Base-by-base conservation (phyloP, 441 rosid genomes). In the Macaranga tanarius region DNA sequence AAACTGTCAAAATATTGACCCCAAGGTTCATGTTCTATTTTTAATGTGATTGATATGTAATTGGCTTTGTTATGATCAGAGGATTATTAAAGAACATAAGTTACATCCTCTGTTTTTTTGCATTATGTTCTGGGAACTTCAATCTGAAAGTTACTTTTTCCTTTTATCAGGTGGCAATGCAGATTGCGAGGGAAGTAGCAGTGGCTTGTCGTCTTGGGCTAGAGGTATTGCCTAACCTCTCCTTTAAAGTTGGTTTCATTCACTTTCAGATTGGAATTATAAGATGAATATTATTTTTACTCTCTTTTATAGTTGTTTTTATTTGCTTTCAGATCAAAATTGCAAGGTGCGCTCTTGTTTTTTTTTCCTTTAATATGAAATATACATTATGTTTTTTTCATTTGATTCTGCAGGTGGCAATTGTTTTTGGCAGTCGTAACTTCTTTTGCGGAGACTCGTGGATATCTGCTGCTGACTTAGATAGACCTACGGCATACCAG, bases 391-490 rank as follows among this genome's bases (percentile, higher is more conserved):
- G 8, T 42, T 42, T 42, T 42, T 42, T 42, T 42, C 47, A n/a
- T 44, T 28, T 63, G 17, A 38, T 44, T 50, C 55, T 48, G 13
- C 81, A 93, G 97, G 90, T 90, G 55, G 93, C 96, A 5, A 86
- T 92, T 74, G 95, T 90, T 73, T 87, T 92, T 82, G 97, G 97
- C 70, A 89, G 93, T 75, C 87, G 98, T 65, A 92, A 92, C 75
- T 84, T 92, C 72, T 91, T 92, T 74, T 87, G 93, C 74, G 89
- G 96, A 65, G 84, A 89, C 65, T 81, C 92, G 0, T 90, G 97
- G 98, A 82, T 92, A 40, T 81, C 88, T 69, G 86, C 94, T 54
- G 88, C 90, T n/a, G 92, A 93, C 62, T 79, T 88, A 81, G 96
- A 90, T 72, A 87, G 96, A 82, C 84, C 84, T 71, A 84, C 95